Percentiles rank a stretch among this genome's conserved stretches.
Evolutionary conservation across 257 asterid species (phyloP).

Genomic region (Ilex aquifolium): DNA sequence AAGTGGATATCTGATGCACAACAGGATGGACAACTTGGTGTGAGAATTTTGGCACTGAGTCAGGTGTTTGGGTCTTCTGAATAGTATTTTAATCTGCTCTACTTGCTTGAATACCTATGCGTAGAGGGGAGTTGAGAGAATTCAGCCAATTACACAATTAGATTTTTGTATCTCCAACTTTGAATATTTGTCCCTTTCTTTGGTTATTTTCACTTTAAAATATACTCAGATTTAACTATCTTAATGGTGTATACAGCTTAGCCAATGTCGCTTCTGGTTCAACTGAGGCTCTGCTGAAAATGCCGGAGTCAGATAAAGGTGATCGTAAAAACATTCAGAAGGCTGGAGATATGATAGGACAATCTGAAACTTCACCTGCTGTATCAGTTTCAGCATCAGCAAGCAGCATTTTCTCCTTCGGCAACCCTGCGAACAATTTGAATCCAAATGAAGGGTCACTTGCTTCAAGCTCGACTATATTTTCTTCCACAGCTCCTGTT

Average conservation of each 20-base stretch:
- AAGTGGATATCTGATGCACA: no score
- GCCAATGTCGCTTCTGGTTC: constrained; percentile 18
- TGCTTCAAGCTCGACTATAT: constrained; percentile 18
- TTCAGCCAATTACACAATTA: no score
- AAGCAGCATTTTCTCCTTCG: constrained; percentile 2
- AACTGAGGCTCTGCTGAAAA: constrained; percentile 17
- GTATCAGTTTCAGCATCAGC: constrained; percentile 17
- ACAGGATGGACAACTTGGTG: no score
- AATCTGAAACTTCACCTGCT: constrained; percentile 20
- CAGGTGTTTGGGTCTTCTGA: no score
- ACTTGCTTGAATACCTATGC: no score
- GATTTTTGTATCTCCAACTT: no score
- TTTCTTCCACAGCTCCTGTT: constrained; percentile 20
- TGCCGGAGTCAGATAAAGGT: constrained; percentile 26
- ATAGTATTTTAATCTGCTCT: no score
- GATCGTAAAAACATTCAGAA: constrained; percentile 16
- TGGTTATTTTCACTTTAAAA: not conserved
- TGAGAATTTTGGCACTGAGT: no score
- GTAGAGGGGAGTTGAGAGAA: no score
- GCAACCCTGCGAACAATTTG: constrained; percentile 11
- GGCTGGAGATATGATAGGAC: constrained; percentile 36
- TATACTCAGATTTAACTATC: not conserved
- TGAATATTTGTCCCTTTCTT: no score
- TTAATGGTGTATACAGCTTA: constrained; percentile 39
- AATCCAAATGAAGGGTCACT: constrained; percentile 24